Evolutionary conservation across 2,329 filamentous ascomycete genomes (phyloP).

Genomic region (Fusarium staphyleae): DNA sequence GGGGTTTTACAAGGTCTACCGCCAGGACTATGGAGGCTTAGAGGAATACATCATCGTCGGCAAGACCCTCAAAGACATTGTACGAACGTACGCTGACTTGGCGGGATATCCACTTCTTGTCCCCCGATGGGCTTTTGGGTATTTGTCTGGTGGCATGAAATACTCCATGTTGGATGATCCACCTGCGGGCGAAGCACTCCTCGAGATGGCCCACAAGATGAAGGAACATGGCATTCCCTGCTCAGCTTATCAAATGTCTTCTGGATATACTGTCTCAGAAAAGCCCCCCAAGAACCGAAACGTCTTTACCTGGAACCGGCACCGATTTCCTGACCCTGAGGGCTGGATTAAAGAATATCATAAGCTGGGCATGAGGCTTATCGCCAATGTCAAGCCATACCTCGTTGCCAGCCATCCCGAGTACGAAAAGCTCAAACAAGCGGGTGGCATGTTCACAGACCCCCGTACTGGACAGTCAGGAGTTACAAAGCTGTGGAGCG

Average conservation of each 20-base stretch:
- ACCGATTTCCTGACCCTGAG: slow-evolving; percentile 73
- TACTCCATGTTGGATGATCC: slow-evolving; percentile 59
- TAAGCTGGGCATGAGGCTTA: slow-evolving; percentile 68
- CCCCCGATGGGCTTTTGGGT: slow-evolving; percentile 76
- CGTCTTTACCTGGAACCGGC: slow-evolving; percentile 72
- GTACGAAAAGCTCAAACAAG: slow-evolving; percentile 65
- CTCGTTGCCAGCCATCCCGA: slow-evolving; percentile 71
- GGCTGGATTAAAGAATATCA: slow-evolving; percentile 69
- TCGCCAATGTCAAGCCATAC: slow-evolving; percentile 79
- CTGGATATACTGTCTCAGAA: slow-evolving; percentile 74
- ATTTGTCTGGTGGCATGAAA: slow-evolving; percentile 70
- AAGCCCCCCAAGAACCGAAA: slow-evolving; percentile 72
- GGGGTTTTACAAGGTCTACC: slow-evolving; percentile 77
- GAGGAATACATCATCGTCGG: slow-evolving; percentile 76
- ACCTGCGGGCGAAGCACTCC: slow-evolving; percentile 63
- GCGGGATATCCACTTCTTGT: slow-evolving; percentile 73
- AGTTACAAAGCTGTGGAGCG: slow-evolving; percentile 72
- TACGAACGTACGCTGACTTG: slow-evolving; percentile 70
- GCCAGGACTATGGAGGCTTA: slow-evolving; percentile 74
- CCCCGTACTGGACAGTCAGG: slow-evolving; percentile 59
- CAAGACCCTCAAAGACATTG: slow-evolving; percentile 69
- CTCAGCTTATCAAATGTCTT: slow-evolving; percentile 76
- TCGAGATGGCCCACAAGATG: slow-evolving; percentile 67
- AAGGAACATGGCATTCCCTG: slow-evolving; percentile 72
- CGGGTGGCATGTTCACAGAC: slow-evolving; percentile 70